A percentile compares a stretch with the other conserved stretches of the same genome.
These are phyloP conservation scores for Acacia concinna DNA, from an alignment of 331 rosid genomes.

Conservation along the genomic window DNA sequence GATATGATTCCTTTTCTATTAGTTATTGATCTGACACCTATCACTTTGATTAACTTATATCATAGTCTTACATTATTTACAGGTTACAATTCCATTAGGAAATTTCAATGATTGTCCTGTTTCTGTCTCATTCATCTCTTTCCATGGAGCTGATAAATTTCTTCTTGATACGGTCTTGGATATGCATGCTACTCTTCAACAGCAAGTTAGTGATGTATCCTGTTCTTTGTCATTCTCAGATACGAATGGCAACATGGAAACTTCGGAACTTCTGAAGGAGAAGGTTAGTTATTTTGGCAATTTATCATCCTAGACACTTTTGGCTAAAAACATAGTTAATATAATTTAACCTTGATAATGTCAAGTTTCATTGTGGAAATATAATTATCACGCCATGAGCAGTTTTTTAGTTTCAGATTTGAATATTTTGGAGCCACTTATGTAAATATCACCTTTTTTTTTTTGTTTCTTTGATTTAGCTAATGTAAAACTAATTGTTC, in stretches of 20 bases:
- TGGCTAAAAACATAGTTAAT: background rate
- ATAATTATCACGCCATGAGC: background rate
- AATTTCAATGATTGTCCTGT: conserved; percentile 33
- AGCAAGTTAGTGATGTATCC: conserved; percentile 36
- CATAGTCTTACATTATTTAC: conserved; percentile 22
- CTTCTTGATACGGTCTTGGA: conserved; percentile 55
- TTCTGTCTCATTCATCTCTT: conserved; percentile 51
- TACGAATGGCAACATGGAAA: conserved; percentile 38
- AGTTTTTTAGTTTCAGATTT: background rate
- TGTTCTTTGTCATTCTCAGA: conserved; percentile 30
- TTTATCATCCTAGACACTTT: background rate
- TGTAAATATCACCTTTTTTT: background rate
- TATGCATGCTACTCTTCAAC: conserved; percentile 43
- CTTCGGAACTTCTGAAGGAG: conserved; percentile 40
- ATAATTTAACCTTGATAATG: background rate
- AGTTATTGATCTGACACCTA: conserved; percentile 22
- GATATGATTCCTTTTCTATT: conserved; percentile 20
- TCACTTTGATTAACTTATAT: background rate
- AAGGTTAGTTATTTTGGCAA: conserved; percentile 37
- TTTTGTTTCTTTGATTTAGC: background rate
- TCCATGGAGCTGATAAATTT: conserved; percentile 51
- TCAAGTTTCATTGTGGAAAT: background rate
- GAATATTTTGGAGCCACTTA: background rate
- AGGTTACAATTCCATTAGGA: conserved; percentile 53
- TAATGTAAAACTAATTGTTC: background rate